A percentile compares a stretch with the other conserved stretches of the same genome.
These are phyloP conservation scores for Linum lewisii DNA, from an alignment of 345 rosid species.

Conservation along the genomic window DNA sequence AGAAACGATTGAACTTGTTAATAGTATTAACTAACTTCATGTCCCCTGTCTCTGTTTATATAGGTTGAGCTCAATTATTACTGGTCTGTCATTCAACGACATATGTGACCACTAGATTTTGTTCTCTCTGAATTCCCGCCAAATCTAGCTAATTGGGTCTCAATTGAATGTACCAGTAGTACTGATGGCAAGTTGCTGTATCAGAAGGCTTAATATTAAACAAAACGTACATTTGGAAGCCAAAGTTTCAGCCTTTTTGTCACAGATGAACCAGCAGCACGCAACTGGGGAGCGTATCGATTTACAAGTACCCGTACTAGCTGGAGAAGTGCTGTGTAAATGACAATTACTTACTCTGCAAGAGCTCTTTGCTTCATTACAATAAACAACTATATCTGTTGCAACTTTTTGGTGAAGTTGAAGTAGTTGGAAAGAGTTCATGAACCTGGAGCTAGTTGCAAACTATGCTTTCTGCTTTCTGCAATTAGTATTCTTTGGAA, in stretches of 20 bases:
- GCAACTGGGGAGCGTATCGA: too few species aligned
- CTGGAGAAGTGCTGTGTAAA: too few species aligned
- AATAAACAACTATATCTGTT: too few species aligned
- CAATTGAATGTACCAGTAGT: neutral
- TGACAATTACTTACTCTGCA: too few species aligned
- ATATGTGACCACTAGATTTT: too few species aligned
- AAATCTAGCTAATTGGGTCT: neutral
- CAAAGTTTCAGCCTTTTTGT: neutral
- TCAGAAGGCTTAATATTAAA: neutral
- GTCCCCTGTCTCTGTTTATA: neutral
- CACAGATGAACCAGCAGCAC: neutral
- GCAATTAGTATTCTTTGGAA: neutral
- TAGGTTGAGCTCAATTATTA: too few species aligned
- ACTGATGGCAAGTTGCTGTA: neutral
- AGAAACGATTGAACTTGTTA: too few species aligned
- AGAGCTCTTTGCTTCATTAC: too few species aligned
- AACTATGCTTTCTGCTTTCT: neutral
- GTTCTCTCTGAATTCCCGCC: neutral
- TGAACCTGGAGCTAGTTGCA: neutral
- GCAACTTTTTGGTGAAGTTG: too few species aligned
- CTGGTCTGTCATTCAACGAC: neutral
- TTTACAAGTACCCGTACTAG: too few species aligned
- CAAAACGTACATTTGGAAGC: neutral
- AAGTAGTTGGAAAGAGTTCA: neutral
- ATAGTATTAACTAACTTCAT: too few species aligned